A percentile compares a stretch with the other conserved stretches of the same genome.
Conservation (phyloP, 768 basidiomycete genomes). For the Cantharellus anzutake region DNA sequence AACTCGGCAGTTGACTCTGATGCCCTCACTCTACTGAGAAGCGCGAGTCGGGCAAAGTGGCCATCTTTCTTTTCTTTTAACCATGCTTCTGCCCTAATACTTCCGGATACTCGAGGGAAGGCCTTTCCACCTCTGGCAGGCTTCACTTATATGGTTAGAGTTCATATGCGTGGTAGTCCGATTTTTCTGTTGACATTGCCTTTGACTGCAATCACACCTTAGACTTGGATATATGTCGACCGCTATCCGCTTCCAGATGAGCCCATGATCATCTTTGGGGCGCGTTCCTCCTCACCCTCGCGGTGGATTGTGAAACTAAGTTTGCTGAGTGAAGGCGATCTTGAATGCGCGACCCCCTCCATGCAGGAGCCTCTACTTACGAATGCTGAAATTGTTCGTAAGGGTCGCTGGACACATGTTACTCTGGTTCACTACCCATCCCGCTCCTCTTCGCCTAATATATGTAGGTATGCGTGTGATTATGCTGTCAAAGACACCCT, state of each 20-base stretch:
- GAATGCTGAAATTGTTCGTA: slow-evolving; percentile 28
- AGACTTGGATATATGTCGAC: slow-evolving; percentile 35
- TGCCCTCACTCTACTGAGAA: slow-evolving; percentile 47
- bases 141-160: slow-evolving; percentile 45
- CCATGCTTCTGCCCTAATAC: slow-evolving; percentile 29
- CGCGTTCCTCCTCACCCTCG: slow-evolving; percentile 6
- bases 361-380: slow-evolving; percentile 25
- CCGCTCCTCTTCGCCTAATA: slow-evolving; percentile 13
- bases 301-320: slow-evolving; percentile 25
- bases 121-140: slow-evolving; percentile 37
- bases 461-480: not conserved
- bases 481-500: not conserved
- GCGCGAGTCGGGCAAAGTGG: slow-evolving; percentile 59
- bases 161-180: not conserved
- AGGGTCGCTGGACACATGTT: slow-evolving; percentile 55
- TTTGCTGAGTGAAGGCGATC: slow-evolving; percentile 34
- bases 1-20: slow-evolving; percentile 6
- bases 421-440: slow-evolving; percentile 30
- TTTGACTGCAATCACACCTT: not conserved
- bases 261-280: slow-evolving; percentile 1
- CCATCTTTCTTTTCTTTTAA: slow-evolving; percentile 59
- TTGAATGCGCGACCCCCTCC: slow-evolving; percentile 29
- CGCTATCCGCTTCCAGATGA: slow-evolving; percentile 14
- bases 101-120: slow-evolving; percentile 29
- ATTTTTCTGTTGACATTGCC: not conserved